A percentile compares a stretch with the other conserved stretches of the same genome.
Conservation (phyloP, 2,329 filamentous ascomycete genomes). For the Xylaria sp. region DNA sequence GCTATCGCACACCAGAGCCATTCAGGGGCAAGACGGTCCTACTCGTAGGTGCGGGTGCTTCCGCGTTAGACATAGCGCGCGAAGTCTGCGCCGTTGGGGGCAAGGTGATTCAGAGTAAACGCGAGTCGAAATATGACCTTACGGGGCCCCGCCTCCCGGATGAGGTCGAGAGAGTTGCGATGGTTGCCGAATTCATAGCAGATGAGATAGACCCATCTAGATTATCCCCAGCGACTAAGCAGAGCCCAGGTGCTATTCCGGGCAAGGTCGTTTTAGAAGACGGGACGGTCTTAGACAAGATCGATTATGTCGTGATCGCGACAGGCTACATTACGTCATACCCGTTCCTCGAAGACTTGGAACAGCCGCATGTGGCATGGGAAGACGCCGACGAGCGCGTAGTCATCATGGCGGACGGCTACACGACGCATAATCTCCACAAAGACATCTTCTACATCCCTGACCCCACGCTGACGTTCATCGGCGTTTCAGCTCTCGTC, state of each 20-base stretch:
- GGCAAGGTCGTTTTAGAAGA: conserved; percentile 58
- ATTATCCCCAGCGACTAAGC: conserved; percentile 6
- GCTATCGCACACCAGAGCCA: conserved; percentile 66
- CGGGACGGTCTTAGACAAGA: conserved; percentile 56
- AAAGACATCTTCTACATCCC: conserved; percentile 75
- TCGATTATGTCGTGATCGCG: conserved; percentile 67
- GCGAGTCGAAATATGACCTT: conserved; percentile 66
- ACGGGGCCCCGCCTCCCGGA: conserved; percentile 58
- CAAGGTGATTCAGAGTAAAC: conserved; percentile 56
- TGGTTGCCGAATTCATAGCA: conserved; percentile 52
- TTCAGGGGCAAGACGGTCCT: conserved; percentile 61
- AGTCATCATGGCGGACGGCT: conserved; percentile 67
- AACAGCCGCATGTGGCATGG: conserved; percentile 47
- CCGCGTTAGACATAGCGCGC: conserved; percentile 49
- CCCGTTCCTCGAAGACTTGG: conserved; percentile 64
- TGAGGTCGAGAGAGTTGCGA: conserved; percentile 57
- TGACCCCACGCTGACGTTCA: conserved; percentile 66
- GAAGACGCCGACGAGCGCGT: conserved; percentile 57
- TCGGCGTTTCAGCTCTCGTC: conserved; percentile 69
- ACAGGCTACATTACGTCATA: conserved; percentile 73
- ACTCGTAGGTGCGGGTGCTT: conserved; percentile 58
- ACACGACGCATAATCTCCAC: conserved; percentile 69
- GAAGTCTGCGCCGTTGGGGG: conserved; percentile 47
- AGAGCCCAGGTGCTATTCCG: conserved; percentile 49
- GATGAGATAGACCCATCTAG: conserved; percentile 40